Base-by-base conservation (phyloP, 345 rosid genomes). In the Salix suchowensis region DNA sequence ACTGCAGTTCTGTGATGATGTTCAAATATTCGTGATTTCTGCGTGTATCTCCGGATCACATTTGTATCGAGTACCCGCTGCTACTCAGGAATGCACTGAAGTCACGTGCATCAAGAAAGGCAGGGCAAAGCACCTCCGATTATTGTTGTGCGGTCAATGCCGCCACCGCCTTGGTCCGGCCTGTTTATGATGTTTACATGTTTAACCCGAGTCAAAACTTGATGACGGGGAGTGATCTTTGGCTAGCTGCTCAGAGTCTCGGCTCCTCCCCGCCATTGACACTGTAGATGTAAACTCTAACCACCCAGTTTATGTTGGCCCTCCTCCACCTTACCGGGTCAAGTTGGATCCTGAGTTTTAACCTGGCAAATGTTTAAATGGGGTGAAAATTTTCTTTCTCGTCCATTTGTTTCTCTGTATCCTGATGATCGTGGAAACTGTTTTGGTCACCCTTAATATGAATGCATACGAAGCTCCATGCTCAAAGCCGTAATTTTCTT, bases 1-100 rank as follows among this genome's bases (percentile, higher is more conserved):
- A 37, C 76, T 65, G 67, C 67, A 46, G 37, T 60, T 62, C 66
- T 48, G 64, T 13, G 28, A 48, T 66, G 81, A 48, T 67, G 81
- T 37, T 55, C 69, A 60, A 19, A 54, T 21, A 21, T 15, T 65
- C 4, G 40, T 68, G 70, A 50, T 71, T 50, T 14, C 34, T 65
- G 66, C 11, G 37, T 42, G 68, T 23, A 55, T 55, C 39, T n/a
- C 36, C 14, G 40, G 64, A 48, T 48, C 39, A 26, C 14, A 18
- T 36, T 37, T 69, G 26, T 28, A 42, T 76, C 73, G 28, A 46
- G 50, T 12, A 3, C 14, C 50, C 16, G 24, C 26, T 68, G 23
- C 70, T 34, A 34, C 37, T 65, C 36, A 28, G 3, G 15, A 52
- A 18, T 34, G 39, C 28, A 4, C 44, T 13, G 72, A 66, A 55